Evolutionary conservation across 306 rosid species (phyloP).

Genomic region (Corylus heterophylla): DNA sequence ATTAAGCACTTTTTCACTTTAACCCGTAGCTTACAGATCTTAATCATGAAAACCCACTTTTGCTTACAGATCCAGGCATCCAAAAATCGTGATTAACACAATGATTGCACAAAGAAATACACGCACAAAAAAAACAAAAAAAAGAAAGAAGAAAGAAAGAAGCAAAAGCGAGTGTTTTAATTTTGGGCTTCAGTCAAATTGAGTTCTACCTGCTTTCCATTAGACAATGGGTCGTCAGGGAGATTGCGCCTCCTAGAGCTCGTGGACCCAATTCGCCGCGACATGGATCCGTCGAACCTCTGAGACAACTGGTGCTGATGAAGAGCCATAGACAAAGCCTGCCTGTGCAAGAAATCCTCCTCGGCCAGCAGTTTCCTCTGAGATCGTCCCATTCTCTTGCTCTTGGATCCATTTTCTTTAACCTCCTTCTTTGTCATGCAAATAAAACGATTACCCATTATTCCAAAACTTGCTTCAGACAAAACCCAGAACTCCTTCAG

Average conservation of each 20-base stretch:
- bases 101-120: constrained; percentile 11
- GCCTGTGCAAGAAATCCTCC: constrained; percentile 85
- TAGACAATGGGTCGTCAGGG: constrained; percentile 54
- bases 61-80: constrained; percentile 38
- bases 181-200: not conserved
- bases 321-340: constrained; percentile 88
- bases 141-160: not conserved
- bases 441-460: constrained; percentile 87
- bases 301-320: constrained; percentile 93
- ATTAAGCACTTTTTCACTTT: constrained; percentile 31
- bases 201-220: constrained; percentile 57
- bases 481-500: not conserved
- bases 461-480: not conserved
- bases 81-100: constrained; percentile 25
- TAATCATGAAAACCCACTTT: constrained; percentile 45
- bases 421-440: constrained; percentile 81
- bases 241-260: constrained; percentile 73
- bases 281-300: constrained; percentile 98
- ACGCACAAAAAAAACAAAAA: not conserved
- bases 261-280: constrained; percentile 81
- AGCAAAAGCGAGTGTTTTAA: not conserved
- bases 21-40: constrained; percentile 29
- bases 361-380: constrained; percentile 81
- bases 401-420: constrained; percentile 82
- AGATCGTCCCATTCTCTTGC: constrained; percentile 83